Evolutionary conservation across 345 rosid species (phyloP).

Genomic region (Ailanthus altissimus): DNA sequence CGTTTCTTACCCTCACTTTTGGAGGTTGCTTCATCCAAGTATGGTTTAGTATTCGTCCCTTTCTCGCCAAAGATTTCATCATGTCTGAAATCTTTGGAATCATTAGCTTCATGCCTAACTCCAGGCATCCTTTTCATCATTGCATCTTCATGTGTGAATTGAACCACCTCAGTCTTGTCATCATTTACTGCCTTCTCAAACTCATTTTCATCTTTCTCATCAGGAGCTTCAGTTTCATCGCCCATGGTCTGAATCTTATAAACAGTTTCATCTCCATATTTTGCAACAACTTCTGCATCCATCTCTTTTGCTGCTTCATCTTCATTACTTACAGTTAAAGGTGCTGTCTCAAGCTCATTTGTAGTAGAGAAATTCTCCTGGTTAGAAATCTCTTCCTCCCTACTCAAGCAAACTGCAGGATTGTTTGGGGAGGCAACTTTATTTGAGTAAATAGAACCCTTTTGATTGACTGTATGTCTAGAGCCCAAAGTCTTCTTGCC

Average conservation of each 20-base stretch:
- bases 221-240: constrained; percentile 58
- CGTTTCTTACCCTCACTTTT: constrained; percentile 20
- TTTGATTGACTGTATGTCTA: constrained; percentile 43
- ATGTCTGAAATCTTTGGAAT: constrained; percentile 3
- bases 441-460: constrained; percentile 61
- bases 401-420: constrained; percentile 26
- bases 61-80: constrained; percentile 25
- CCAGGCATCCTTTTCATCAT: constrained; percentile 18
- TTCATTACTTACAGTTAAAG: constrained; percentile 32
- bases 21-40: constrained; percentile 25
- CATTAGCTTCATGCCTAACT: constrained; percentile 18
- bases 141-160: constrained; percentile 13
- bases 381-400: constrained; percentile 27
- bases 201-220: constrained; percentile 41
- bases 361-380: constrained; percentile 20
- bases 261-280: constrained; percentile 25
- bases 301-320: constrained; percentile 32
- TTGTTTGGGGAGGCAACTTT: constrained; percentile 37
- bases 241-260: constrained; percentile 29
- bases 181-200: constrained; percentile 21
- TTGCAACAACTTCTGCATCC: constrained; percentile 19
- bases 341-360: constrained; percentile 33
- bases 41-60: constrained; percentile 23
- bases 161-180: constrained; percentile 31
- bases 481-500: constrained; percentile 61